A percentile compares a stretch with the other conserved stretches of the same genome.
phyloP scores from a whole-genome alignment of 2,329 filamentous ascomycete genomes.

The Ascomycota sp. region DNA sequence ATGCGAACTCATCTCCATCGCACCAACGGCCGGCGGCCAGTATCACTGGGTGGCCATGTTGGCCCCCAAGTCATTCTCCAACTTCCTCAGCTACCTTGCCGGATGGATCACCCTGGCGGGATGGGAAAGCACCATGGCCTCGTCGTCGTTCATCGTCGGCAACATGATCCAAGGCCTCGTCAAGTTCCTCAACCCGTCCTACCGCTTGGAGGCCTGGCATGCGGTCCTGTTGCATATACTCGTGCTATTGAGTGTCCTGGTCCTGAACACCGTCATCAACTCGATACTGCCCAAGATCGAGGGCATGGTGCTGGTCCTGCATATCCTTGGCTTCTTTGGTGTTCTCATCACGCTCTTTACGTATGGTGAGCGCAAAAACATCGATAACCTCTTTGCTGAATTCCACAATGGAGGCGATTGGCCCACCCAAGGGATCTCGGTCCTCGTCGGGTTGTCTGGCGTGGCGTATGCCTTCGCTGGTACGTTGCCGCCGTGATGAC shows the following conservation, averaged over 20 bases:
- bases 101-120: constrained; percentile 27
- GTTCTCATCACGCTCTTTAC: constrained; percentile 11
- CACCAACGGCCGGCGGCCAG: constrained; percentile 30
- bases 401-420: constrained; percentile 23
- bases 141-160: constrained; percentile 19
- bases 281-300: constrained; percentile 26
- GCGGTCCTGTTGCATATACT: constrained; percentile 26
- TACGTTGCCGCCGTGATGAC: neutral
- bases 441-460: constrained; percentile 21
- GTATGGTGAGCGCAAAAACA: constrained; percentile 11
- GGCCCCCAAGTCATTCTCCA: constrained; percentile 22
- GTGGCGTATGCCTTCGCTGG: constrained; percentile 15
- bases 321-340: constrained; percentile 16
- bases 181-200: constrained; percentile 8
- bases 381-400: constrained; percentile 18
- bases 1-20: constrained; percentile 22
- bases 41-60: constrained; percentile 38
- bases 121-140: constrained; percentile 16
- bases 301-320: constrained; percentile 24
- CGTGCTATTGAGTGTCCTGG: constrained; percentile 20
- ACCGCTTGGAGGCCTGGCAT: constrained; percentile 19
- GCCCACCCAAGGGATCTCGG: constrained; percentile 19
- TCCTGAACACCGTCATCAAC: constrained; percentile 27
- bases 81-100: constrained; percentile 28
- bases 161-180: constrained; percentile 25